These are phyloP conservation scores for Microbotryomycetes sp. DNA, from an alignment of 1,284 basidiomycete genomes.

Conservation along the genomic window DNA sequence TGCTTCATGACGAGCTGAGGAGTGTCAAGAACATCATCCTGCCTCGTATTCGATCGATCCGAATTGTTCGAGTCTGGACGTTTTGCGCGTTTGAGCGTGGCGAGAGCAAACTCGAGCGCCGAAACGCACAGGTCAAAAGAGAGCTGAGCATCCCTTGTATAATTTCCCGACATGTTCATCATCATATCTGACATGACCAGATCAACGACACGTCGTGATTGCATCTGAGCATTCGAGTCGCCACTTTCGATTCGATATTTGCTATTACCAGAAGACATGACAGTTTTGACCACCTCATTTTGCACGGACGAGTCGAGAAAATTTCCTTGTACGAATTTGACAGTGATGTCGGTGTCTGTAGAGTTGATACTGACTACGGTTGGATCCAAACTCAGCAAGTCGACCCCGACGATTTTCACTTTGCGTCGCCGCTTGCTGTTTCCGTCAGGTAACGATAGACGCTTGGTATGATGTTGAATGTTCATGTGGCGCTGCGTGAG, in stretches of 20 bases:
- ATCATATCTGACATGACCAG: slow-evolving; percentile 47
- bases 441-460: not conserved
- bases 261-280: not conserved
- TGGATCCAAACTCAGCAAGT: slow-evolving; percentile 21
- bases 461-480: not conserved
- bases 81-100: slow-evolving; percentile 1
- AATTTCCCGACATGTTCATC: slow-evolving; percentile 44
- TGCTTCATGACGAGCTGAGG: slow-evolving; percentile 27
- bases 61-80: not conserved
- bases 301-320: slow-evolving; percentile 21
- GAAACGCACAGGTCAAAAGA: slow-evolving; percentile 43
- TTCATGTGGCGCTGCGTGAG: not conserved
- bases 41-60: not conserved
- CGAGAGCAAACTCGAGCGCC: slow-evolving; percentile 41
- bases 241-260: not conserved
- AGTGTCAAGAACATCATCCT: not conserved
- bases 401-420: slow-evolving; percentile 23
- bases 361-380: not conserved
- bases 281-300: not conserved
- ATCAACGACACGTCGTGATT: no score
- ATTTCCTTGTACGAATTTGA: slow-evolving; percentile 26
- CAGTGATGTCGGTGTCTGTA: not conserved
- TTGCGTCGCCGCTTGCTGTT: not conserved
- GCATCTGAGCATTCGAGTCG: slow-evolving; percentile 19
- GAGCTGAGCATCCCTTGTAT: slow-evolving; percentile 40